Conservation (phyloP, 768 basidiomycete genomes). For the Tulasnella sp. region DNA sequence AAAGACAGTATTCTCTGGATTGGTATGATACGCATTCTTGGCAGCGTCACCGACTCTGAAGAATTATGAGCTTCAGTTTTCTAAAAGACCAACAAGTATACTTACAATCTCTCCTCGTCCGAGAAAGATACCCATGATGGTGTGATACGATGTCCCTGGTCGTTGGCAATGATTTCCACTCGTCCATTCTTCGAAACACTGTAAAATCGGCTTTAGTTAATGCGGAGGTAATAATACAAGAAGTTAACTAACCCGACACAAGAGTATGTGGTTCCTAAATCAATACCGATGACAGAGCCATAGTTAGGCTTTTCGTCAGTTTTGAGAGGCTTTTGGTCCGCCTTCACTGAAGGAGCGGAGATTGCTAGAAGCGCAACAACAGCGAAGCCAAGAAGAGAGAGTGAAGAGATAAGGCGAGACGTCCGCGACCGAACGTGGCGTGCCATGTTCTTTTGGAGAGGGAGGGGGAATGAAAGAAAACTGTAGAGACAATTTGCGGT, state of each 20-base stretch:
- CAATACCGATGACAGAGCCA: slow-evolving; percentile 89
- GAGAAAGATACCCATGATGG: slow-evolving; percentile 77
- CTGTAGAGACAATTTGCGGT: too few species aligned
- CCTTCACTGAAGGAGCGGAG: slow-evolving; percentile 53
- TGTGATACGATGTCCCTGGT: slow-evolving; percentile 81
- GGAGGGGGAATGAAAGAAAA: too few species aligned
- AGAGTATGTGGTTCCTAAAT: slow-evolving; percentile 82
- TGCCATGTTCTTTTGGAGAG: too few species aligned
- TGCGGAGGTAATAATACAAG: neutral
- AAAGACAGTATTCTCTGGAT: slow-evolving; percentile 89
- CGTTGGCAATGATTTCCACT: slow-evolving; percentile 83
- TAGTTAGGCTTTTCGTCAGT: slow-evolving; percentile 54
- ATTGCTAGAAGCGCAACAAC: slow-evolving; percentile 32
- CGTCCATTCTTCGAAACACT: slow-evolving; percentile 77
- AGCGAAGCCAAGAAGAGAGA: slow-evolving; percentile 20
- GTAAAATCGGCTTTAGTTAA: slow-evolving; percentile 3
- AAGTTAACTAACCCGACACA: slow-evolving; percentile 69
- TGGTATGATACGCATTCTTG: slow-evolving; percentile 88
- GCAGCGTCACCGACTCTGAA: slow-evolving; percentile 77
- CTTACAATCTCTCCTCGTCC: slow-evolving; percentile 59
- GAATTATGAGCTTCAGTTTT: slow-evolving; percentile 20
- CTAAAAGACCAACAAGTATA: slow-evolving; percentile 19
- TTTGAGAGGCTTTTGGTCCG: slow-evolving; percentile 52
- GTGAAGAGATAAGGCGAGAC: slow-evolving; percentile 19
- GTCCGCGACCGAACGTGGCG: too few species aligned